Conservation (phyloP, 2,329 filamentous ascomycete species). For the Xylaria arbuscula region DNA sequence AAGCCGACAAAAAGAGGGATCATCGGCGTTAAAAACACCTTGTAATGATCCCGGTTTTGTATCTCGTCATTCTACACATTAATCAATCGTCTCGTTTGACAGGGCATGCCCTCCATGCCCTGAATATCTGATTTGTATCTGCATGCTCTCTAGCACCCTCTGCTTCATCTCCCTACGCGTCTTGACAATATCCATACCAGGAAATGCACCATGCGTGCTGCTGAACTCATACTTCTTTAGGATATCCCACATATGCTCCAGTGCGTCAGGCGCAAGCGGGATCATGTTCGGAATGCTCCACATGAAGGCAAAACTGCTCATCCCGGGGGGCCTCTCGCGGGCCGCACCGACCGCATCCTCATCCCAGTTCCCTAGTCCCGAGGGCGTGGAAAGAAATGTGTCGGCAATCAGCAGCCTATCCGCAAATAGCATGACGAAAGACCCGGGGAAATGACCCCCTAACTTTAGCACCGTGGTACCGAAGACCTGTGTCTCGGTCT, state of each 20-base stretch:
- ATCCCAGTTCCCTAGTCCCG: constrained; percentile 62
- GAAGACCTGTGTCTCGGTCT: constrained; percentile 54
- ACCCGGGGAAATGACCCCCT: constrained; percentile 84
- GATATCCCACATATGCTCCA: constrained; percentile 76
- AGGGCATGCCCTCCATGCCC: constrained; percentile 59
- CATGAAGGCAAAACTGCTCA: constrained; percentile 75
- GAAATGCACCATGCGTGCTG: constrained; percentile 75
- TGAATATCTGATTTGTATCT: constrained; percentile 72
- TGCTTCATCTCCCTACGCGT: constrained; percentile 64
- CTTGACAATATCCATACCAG: constrained; percentile 69
- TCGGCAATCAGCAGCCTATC: constrained; percentile 78
- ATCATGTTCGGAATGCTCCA: constrained; percentile 83
- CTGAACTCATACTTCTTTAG: constrained; percentile 71
- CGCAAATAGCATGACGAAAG: constrained; percentile 72
- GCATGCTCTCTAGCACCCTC: constrained; percentile 79
- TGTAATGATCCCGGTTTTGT: neutral
- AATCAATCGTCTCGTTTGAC: constrained; percentile 46
- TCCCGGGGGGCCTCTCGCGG: constrained; percentile 54
- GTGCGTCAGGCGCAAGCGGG: constrained; percentile 71
- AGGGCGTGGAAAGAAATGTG: constrained; percentile 77
- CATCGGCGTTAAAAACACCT: neutral
- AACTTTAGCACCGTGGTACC: constrained; percentile 68
- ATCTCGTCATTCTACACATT: neutral
- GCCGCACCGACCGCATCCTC: constrained; percentile 54
- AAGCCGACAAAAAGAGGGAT: neutral